These are phyloP conservation scores for Mallotus repandus DNA, from an alignment of 441 rosid species.

Conservation along the genomic window DNA sequence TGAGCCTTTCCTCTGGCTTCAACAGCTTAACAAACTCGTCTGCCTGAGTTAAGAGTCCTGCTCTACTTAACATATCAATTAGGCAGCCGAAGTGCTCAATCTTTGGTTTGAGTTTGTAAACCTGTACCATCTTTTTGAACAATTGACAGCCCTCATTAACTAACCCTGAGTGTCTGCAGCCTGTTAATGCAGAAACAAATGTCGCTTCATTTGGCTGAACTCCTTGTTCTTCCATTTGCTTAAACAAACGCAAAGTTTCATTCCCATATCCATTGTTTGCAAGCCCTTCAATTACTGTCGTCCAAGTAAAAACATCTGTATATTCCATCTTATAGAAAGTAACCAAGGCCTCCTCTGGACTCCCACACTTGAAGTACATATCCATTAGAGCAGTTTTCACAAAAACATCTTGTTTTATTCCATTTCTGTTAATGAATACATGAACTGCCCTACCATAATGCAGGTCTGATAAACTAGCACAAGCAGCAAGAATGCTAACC, in stretches of 20 bases:
- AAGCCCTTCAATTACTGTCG: constrained; percentile 37
- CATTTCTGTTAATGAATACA: constrained; percentile 21
- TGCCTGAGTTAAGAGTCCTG: constrained; percentile 31
- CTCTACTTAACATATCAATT: constrained; percentile 29
- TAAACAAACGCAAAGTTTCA: constrained; percentile 30
- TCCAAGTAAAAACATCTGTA: constrained; percentile 33
- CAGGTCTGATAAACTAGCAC: constrained; percentile 30
- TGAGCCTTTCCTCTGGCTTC: constrained; percentile 11
- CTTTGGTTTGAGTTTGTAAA: constrained; percentile 20
- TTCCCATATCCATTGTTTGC: constrained; percentile 31
- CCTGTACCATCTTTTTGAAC: constrained; percentile 25
- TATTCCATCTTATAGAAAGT: constrained; percentile 33
- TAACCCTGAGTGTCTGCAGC: constrained; percentile 36
- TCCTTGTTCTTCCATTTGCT: constrained; percentile 29
- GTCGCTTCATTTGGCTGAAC: constrained; percentile 32
- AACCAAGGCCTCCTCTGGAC: constrained; percentile 33
- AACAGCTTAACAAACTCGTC: constrained; percentile 27
- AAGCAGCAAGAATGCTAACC: constrained; percentile 32
- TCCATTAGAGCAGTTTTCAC: constrained; percentile 32
- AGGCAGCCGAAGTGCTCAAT: constrained; percentile 33
- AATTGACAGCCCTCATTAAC: constrained; percentile 30
- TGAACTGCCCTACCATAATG: constrained; percentile 28
- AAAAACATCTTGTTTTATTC: constrained; percentile 24
- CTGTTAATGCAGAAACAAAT: constrained; percentile 28
- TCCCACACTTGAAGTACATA: constrained; percentile 39